These are phyloP conservation scores for Nemania sp. DNA, from an alignment of 2,329 filamentous ascomycete species.

Conservation along the genomic window DNA sequence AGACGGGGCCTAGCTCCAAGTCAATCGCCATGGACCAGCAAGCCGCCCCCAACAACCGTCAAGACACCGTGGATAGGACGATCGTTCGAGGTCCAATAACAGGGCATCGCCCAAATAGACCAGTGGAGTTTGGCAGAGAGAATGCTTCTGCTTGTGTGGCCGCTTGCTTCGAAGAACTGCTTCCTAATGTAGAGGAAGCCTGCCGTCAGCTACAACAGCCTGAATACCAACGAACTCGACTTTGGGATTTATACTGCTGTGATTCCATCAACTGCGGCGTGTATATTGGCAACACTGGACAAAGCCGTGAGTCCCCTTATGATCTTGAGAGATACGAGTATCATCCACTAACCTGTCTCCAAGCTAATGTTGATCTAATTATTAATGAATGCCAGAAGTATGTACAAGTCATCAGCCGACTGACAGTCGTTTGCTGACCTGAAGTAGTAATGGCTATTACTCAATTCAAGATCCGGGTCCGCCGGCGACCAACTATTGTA, in stretches of 20 bases:
- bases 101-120: conserved; percentile 3
- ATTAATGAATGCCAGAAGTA: conserved; percentile 58
- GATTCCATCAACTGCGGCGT: conserved; percentile 57
- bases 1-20: conserved; percentile 18
- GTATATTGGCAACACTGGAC: conserved; percentile 37
- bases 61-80: neutral
- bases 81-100: conserved; percentile 4
- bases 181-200: conserved; percentile 31
- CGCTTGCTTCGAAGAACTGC: conserved; percentile 33
- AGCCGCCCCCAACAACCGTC: neutral
- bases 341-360: conserved; percentile 12
- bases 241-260: conserved; percentile 57
- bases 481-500: conserved; percentile 24
- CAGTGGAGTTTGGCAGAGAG: conserved; percentile 26
- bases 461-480: conserved; percentile 35
- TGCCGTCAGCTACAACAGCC: conserved; percentile 33
- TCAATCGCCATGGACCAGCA: conserved; percentile 26
- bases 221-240: conserved; percentile 34
- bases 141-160: conserved; percentile 32
- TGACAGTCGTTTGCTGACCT: conserved; percentile 21
- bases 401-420: conserved; percentile 26
- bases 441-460: conserved; percentile 34
- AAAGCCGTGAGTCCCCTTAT: conserved; percentile 51
- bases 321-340: neutral
- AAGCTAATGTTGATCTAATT: conserved; percentile 57